Conservation (phyloP, 768 basidiomycete species). For the Leccinellum albellum region DNA sequence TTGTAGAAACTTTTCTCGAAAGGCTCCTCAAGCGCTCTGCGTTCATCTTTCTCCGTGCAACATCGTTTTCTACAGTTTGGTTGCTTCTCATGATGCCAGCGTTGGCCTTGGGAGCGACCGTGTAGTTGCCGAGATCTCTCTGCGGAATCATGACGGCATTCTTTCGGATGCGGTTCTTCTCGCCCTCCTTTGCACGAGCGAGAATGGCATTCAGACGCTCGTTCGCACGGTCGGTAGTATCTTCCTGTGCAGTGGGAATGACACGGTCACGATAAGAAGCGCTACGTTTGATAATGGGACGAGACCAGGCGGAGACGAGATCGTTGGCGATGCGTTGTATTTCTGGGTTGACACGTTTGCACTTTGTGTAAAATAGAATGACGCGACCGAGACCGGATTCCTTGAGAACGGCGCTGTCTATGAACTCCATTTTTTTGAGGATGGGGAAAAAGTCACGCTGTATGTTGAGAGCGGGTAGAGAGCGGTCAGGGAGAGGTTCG, state of each 20-base stretch:
- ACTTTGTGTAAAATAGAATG: constrained; percentile 93
- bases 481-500: constrained; percentile 89
- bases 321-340: constrained; percentile 79
- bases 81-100: constrained; percentile 50
- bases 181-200: constrained; percentile 60
- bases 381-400: constrained; percentile 87
- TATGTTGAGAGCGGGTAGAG: constrained; percentile 92
- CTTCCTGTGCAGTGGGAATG: constrained; percentile 53
- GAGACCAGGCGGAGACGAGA: constrained; percentile 82
- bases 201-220: constrained; percentile 69
- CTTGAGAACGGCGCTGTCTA: constrained; percentile 86
- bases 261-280: constrained; percentile 76
- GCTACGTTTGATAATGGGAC: constrained; percentile 88
- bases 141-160: constrained; percentile 85
- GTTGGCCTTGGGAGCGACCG: constrained; percentile 66
- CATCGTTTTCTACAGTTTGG: constrained; percentile 66
- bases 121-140: constrained; percentile 70
- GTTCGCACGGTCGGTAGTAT: constrained; percentile 34
- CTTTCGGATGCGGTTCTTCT: constrained; percentile 66
- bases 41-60: constrained; percentile 69
- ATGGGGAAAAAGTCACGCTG: constrained; percentile 87
- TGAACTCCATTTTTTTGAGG: constrained; percentile 85
- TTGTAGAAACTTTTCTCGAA: constrained; percentile 45
- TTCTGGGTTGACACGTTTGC: constrained; percentile 80
- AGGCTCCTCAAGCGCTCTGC: constrained; percentile 68